Base-by-base conservation (phyloP, 139 green algal genomes). In the Coccomyxa sp. region DNA sequence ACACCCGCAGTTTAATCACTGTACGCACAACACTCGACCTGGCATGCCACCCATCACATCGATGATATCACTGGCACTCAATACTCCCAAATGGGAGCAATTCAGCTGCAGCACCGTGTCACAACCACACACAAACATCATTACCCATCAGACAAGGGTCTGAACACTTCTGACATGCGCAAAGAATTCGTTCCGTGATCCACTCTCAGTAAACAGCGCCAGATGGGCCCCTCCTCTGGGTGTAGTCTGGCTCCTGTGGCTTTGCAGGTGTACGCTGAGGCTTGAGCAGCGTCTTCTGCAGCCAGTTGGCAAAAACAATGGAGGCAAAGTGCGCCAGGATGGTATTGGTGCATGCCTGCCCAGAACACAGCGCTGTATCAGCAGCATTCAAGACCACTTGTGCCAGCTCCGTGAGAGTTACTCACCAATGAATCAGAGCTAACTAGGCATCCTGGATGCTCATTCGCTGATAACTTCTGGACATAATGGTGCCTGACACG, bases 311-410 rank as follows among this genome's bases (percentile, higher is more conserved):
- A 77, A 97, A 92, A 0, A 95, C 82, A 51, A 98, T 89, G 28
- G 87, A 92, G 77, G 96, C 85, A 83, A 98, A 96, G 88, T 98
- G 95, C 0, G 88, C 87, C 79, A 98, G 88, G 58, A 98, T 83
- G 7, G 91, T 95, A 85, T 98, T 98, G 81, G 92, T 92, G 83
- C 90, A 95, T 16, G 95, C 94, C 93, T 98, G 93, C 83, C 28
- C 81, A 83, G 38, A 30, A 30, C 13, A 28, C 79, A 77, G 79
- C n/a, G 38, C 58, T 63, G 57, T 59, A 13, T 68, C 30, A n/a
- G n/a, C n/a, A n/a, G n/a, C n/a, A 51, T 25, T 18, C 71, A 51
- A 10, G 71, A 18, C 27, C 71, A 77, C 71, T 32, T 3, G 4
- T n/a, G 31, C 27, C n/a, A n/a, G 4, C 9, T 15, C 71, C 45